Base-by-base conservation (phyloP, 2,329 filamentous ascomycete species). In the Pseudogymnoascus sp. region DNA sequence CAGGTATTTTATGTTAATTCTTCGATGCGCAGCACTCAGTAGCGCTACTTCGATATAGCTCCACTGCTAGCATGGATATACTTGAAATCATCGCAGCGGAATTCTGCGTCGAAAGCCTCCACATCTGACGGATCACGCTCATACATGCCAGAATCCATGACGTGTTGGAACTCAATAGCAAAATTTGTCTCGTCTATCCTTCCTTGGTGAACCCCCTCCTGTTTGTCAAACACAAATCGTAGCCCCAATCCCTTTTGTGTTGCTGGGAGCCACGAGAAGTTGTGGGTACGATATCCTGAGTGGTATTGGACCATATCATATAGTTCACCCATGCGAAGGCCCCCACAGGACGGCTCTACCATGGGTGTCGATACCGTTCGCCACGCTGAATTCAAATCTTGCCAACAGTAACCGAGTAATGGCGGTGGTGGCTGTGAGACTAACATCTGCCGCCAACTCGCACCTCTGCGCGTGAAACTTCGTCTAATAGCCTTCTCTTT, bases 391-490 rank as follows among this genome's bases (percentile, higher is more conserved):
- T 17, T 2, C 7, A 55, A 33, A 55, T 55, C 44, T 12, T 6
- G 6, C n/a, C 2, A 25, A 15, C 6, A 33, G 27, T 61, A 61
- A 5, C 59, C 59, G 3, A 55, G 33, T 21, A 25, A 1, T 10
- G 17, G 39, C 6, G 59, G 59, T 1, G 59, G 59, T 13, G 59
- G 59, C n/a, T 61, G 59, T 25, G 59, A 61, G 21, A 61, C 59
- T 21, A 61, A 12, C 59, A 61, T 61, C 31, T 5, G 39, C 27
- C 59, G 35, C 59, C 59, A 61, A n/a, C 59, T 61, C 1, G 27
- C 59, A 44, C 59, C 59, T 13, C 39, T 35, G 3, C 59, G 59
- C 2, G 41, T 61, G 27, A 58, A 61, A 25, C 27, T 13, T 58
- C 59, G 59, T 12, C 59, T 27, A 5, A 25, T 55, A 12, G 13